Evolutionary conservation across 345 rosid genomes (phyloP).

Genomic region (Populus ilicifolia): DNA sequence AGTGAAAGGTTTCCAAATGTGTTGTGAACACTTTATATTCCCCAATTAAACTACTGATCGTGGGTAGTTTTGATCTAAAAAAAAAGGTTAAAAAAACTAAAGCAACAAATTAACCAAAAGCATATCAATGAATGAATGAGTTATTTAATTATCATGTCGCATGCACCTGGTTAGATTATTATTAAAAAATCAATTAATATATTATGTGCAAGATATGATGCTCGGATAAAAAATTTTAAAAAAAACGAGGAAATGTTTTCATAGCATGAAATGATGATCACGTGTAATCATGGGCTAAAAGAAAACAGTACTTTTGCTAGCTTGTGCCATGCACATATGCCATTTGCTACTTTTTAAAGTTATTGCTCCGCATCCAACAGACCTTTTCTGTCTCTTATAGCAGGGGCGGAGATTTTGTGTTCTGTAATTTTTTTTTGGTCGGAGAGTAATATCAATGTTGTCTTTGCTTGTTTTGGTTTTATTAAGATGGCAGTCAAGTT

Average conservation of each 20-base stretch:
- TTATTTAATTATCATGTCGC: background rate
- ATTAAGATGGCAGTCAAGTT: background rate
- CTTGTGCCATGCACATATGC: background rate
- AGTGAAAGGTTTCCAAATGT: background rate
- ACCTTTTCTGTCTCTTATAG: constrained; percentile 7
- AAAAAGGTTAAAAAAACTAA: background rate
- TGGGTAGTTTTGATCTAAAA: background rate
- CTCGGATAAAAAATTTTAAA: background rate
- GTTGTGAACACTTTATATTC: background rate
- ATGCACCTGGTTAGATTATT: background rate
- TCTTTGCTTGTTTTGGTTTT: background rate
- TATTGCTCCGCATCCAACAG: background rate
- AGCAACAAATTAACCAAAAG: background rate
- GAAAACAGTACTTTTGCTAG: background rate
- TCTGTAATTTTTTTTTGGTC: constrained; percentile 5
- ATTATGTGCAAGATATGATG: constrained; percentile 5
- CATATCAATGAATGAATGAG: background rate
- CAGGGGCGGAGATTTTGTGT: constrained; percentile 5
- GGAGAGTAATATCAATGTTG: background rate
- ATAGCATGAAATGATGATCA: constrained; percentile 7
- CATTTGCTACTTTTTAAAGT: background rate
- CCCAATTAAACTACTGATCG: background rate
- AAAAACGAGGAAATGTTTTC: background rate
- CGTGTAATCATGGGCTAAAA: background rate
- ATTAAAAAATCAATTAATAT: background rate